Base-by-base conservation (phyloP, 1,139 yeast genomes). In the Pichia terricola region DNA sequence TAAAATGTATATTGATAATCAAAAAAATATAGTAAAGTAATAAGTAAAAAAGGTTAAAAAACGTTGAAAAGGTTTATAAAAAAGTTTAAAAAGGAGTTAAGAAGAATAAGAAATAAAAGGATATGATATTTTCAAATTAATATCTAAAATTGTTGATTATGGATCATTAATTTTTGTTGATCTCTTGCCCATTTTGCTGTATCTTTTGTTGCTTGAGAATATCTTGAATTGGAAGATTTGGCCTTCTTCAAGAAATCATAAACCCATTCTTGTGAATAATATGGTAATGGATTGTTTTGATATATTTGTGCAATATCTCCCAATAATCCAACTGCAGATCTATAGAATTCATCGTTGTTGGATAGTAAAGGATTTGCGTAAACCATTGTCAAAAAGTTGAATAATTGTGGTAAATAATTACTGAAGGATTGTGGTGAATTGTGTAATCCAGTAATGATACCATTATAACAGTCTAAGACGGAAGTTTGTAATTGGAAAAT, bases 101-200 rank as follows among this genome's bases (percentile, higher is more conserved):
- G n/a, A n/a, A n/a, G n/a, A n/a, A n/a, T n/a, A n/a, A n/a, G n/a
- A n/a, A n/a, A n/a, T n/a, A n/a, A n/a, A n/a, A n/a, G n/a, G n/a
- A n/a, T n/a, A n/a, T n/a, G n/a, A n/a, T n/a, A n/a, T n/a, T n/a
- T n/a, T n/a, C n/a, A n/a, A n/a, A n/a, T n/a, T n/a, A n/a, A n/a
- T n/a, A n/a, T n/a, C n/a, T n/a, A n/a, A n/a, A n/a, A n/a, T n/a
- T n/a, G n/a, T n/a, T n/a, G n/a, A n/a, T n/a, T n/a, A n/a, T 44
- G 66, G 50, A 58, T 34, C 47, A 77, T 82, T 49, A 72, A 67
- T 66, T 78, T 80, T 61, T 80, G 88, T 65, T 81, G 95, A 56
- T 85, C 95, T 55, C 94, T 77, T 10, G 97, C 96, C 96, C 97
- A 91, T 66, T 89, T 78, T 16, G 96, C 96, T 28, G 95, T 86